Base-by-base conservation (phyloP, 1,284 basidiomycete genomes). In the Ganoderma multipileum region DNA sequence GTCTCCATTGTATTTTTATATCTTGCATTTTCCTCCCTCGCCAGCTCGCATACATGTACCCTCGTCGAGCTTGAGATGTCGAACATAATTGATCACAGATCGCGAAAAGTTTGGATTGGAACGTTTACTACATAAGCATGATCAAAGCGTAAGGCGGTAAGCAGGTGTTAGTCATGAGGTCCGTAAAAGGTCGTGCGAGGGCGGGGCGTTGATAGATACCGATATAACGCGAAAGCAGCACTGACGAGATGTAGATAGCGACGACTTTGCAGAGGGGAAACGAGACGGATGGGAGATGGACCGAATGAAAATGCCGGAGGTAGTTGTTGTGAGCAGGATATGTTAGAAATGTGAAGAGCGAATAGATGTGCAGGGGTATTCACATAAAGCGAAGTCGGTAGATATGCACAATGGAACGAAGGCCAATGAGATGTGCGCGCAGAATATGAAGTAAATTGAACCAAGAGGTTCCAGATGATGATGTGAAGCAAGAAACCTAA, bases 191-290 rank as follows among this genome's bases (percentile, higher is more conserved):
- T 72, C 72, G 69, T 72, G 71, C 68, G 65, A 68, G 60, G 67
- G 66, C 63, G 59, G 68, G 67, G 74, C 73, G 73, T 74, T 65
- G 68, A 73, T 71, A 71, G 70, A 68, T 74, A 73, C 68, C 73
- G 69, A 68, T 71, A 74, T 69, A 76, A 72, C 72, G 65, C 67
- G 70, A 73, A 67, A 76, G 67, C 70, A 70, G 66, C 71, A 70
- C 71, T 68, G 68, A 69, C 65, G 68, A 70, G 64, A 70, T 66
- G 64, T 71, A 72, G 74, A 76, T 72, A 74, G 74, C 74, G 65
- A 71, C 66, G 68, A 63, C 65, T 64, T 66, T 69, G 68, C 63
- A 60, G 67, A 52, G 62, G 61, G 23, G 23, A 26, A 57, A 50
- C 7, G 47, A 47, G 36, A 26, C 26, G 47, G 26, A 20, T 50